Conservation (phyloP, 208 protist genomes). For the Borovskyia barvae region DNA sequence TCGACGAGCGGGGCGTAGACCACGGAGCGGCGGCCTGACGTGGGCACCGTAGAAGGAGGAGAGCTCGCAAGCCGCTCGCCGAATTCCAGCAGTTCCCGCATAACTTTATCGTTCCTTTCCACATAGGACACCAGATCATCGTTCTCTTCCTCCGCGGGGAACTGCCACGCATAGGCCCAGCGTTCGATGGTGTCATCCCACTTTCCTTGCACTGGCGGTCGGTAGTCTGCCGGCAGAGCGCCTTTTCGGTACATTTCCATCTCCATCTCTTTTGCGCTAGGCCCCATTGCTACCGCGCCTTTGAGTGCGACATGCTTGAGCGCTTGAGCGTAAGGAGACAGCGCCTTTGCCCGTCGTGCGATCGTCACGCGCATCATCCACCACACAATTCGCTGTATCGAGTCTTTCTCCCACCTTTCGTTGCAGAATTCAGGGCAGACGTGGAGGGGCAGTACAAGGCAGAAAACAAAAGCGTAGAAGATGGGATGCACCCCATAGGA, state of each 20-base stretch:
- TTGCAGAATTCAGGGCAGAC: no score
- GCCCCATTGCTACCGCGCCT: slow-evolving; percentile 70
- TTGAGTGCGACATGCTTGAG: slow-evolving; percentile 83
- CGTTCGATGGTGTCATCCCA: slow-evolving; percentile 92
- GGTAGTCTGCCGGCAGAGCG: slow-evolving; percentile 79
- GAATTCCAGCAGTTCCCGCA: slow-evolving; percentile 68
- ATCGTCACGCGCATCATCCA: slow-evolving; percentile 14
- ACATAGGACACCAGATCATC: slow-evolving; percentile 51
- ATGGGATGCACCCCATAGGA: no score
- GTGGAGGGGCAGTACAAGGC: no score
- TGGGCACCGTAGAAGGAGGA: slow-evolving; percentile 39
- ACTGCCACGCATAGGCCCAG: slow-evolving; percentile 92
- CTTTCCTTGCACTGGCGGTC: slow-evolving; percentile 77
- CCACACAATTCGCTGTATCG: no score
- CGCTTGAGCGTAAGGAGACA: slow-evolving; percentile 88
- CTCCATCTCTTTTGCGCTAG: slow-evolving; percentile 81
- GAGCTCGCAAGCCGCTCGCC: slow-evolving; percentile 47
- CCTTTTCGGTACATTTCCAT: slow-evolving; percentile 77
- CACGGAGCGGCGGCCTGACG: slow-evolving; percentile 40
- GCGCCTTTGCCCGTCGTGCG: slow-evolving; percentile 37
- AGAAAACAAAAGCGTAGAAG: slow-evolving; percentile 9
- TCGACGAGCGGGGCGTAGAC: slow-evolving; percentile 25
- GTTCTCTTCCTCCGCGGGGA: slow-evolving; percentile 78
- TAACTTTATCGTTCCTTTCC: slow-evolving; percentile 45
- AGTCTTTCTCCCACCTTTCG: no score